Conservation (phyloP, 129 eudicot species). For the Helianthus annuus region HanXRQr2.0-SUNRISE NC_035441.2:97047067-97047566, state of each 20-base stretch:
- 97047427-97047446: conserved; percentile 54
- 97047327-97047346: conserved; percentile 63
- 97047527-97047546: conserved; percentile 14
- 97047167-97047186: conserved; percentile 84
- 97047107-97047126: conserved; percentile 61
- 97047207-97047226: conserved; percentile 32
- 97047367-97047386: conserved; percentile 11
- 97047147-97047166: conserved; percentile 74
- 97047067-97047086: conserved; percentile 82
- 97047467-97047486: conserved; percentile 68
- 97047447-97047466: conserved; percentile 67
- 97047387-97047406: conserved; percentile 16
- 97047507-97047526: conserved; percentile 7
- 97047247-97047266: conserved; percentile 12
- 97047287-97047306: conserved; percentile 64
- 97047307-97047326: conserved; percentile 57
- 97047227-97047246: conserved; percentile 11
- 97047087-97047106: conserved; percentile 85
- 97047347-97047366: conserved; percentile 31
- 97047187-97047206: conserved; percentile 46
- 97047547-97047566: conserved; percentile 17
- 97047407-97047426: conserved; percentile 43
- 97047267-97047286: conserved; percentile 25
- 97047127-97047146: conserved; percentile 82
- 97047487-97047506: conserved; percentile 50